These are phyloP conservation scores for Eruca vesicaria DNA, from an alignment of 441 rosid species.

Conservation along the genomic window DNA sequence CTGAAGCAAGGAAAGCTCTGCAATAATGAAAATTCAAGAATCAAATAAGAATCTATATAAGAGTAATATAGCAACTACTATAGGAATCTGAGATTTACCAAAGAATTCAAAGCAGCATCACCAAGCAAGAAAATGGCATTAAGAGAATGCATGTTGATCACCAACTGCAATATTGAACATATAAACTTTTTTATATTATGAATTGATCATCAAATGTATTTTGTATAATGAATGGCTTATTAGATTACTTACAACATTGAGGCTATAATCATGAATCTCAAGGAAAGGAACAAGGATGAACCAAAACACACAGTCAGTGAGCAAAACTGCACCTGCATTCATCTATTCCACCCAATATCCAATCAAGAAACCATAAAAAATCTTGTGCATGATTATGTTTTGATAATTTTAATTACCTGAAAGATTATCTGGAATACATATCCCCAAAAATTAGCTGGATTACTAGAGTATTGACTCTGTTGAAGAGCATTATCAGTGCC, in stretches of 20 bases:
- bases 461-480: slow-evolving; percentile 36
- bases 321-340: slow-evolving; percentile 97
- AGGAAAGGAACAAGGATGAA: slow-evolving; percentile 94
- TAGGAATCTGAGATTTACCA: slow-evolving; percentile 47
- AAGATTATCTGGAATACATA: slow-evolving; percentile 75
- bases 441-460: slow-evolving; percentile 62
- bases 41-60: background rate
- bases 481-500: slow-evolving; percentile 24
- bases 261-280: slow-evolving; percentile 65
- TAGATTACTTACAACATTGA: slow-evolving; percentile 63
- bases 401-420: slow-evolving; percentile 51
- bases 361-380: background rate
- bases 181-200: background rate
- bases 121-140: slow-evolving; percentile 81
- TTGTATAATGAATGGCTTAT: background rate
- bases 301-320: slow-evolving; percentile 95
- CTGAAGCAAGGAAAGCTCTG: slow-evolving; percentile 94
- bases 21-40: slow-evolving; percentile 9
- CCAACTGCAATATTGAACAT: slow-evolving; percentile 51
- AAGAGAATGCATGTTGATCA: slow-evolving; percentile 79
- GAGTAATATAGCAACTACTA: background rate
- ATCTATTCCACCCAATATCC: slow-evolving; percentile 46
- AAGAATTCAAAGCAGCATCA: slow-evolving; percentile 77
- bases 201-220: background rate
- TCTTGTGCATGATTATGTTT: background rate